These are phyloP conservation scores for Prunus salicina DNA, from an alignment of 306 rosid species.

Conservation along the genomic window DNA sequence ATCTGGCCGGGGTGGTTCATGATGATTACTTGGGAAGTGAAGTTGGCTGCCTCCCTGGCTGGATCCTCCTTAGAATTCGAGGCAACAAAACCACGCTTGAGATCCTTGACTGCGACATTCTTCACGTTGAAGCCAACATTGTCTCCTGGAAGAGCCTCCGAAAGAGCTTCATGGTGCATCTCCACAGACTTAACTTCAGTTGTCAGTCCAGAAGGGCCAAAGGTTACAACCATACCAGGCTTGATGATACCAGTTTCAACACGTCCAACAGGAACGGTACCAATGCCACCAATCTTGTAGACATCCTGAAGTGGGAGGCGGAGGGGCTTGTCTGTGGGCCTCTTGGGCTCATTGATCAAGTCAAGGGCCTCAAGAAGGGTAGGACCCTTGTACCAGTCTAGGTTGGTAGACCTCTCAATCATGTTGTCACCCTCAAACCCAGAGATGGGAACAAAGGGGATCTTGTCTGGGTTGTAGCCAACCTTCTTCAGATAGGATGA, in stretches of 20 bases:
- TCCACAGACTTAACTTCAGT: slow-evolving; percentile 91
- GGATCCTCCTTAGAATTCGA: slow-evolving; percentile 95
- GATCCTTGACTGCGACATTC: slow-evolving; percentile 95
- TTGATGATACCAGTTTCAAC: slow-evolving; percentile 80
- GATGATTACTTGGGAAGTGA: slow-evolving; percentile 79
- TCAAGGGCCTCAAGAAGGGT: slow-evolving; percentile 93
- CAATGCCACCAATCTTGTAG: slow-evolving; percentile 96
- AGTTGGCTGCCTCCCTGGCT: slow-evolving; percentile 89
- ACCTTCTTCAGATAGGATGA: slow-evolving; percentile 90
- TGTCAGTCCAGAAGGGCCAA: slow-evolving; percentile 69
- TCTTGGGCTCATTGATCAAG: slow-evolving; percentile 68
- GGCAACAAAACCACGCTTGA: slow-evolving; percentile 89
- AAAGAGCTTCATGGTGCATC: slow-evolving; percentile 88
- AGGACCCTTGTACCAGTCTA: slow-evolving; percentile 98
- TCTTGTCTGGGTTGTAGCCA: slow-evolving; percentile 85
- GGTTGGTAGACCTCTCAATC: slow-evolving; percentile 63
- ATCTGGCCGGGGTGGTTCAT: slow-evolving; percentile 97
- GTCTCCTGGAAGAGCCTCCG: slow-evolving; percentile 82
- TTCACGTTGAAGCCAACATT: slow-evolving; percentile 90
- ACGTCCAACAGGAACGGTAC: slow-evolving; percentile 93
- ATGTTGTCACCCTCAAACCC: slow-evolving; percentile 24
- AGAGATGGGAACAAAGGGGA: slow-evolving; percentile 86
- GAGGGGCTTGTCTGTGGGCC: slow-evolving; percentile 89
- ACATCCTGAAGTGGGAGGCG: slow-evolving; percentile 93
- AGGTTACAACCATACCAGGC: slow-evolving; percentile 70